Conservation (phyloP, 768 basidiomycete genomes). For the Amanita subjunquillea region DNA sequence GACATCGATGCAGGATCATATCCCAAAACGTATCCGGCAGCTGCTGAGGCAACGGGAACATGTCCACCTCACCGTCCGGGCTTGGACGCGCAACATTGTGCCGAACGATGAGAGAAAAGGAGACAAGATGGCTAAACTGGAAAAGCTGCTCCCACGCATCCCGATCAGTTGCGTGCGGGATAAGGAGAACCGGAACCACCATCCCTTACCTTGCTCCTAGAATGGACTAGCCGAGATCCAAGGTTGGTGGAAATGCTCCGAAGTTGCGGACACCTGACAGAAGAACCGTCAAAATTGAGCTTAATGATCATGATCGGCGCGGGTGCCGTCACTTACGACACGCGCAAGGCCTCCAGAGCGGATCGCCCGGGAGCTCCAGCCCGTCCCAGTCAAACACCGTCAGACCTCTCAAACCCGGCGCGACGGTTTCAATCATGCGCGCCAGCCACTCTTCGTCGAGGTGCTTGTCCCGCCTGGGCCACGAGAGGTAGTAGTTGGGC, state of each 20-base stretch:
- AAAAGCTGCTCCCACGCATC: conserved; percentile 20
- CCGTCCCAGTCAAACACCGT: conserved; percentile 45
- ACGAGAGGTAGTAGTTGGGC: conserved; percentile 42
- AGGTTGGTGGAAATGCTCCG: conserved; percentile 35
- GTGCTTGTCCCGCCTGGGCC: conserved; percentile 32
- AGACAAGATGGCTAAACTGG: conserved; percentile 29
- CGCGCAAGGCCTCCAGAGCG: conserved; percentile 28
- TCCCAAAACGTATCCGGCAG: conserved; percentile 35
- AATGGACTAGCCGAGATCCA: conserved; percentile 23
- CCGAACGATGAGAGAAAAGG: conserved; percentile 36
- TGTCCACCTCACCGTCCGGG: conserved; percentile 4
- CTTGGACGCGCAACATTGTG: conserved; percentile 25
- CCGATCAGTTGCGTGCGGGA: background rate
- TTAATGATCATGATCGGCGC: background rate
- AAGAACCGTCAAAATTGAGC: too few relatives aligned
- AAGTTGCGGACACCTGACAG: conserved; percentile 29
- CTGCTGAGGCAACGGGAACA: conserved; percentile 23
- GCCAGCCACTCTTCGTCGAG: conserved; percentile 33
- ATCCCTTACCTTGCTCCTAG: conserved; percentile 19
- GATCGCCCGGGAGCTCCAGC: conserved; percentile 31
- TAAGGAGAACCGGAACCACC: too few relatives aligned
- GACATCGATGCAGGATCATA: conserved; percentile 36
- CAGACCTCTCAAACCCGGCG: conserved; percentile 21
- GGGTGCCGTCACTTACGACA: conserved; percentile 17
- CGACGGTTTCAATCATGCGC: conserved; percentile 21